Evolutionary conservation across 352 stramenopile species (phyloP).

Genomic region (Blastocystis sp.): DNA sequence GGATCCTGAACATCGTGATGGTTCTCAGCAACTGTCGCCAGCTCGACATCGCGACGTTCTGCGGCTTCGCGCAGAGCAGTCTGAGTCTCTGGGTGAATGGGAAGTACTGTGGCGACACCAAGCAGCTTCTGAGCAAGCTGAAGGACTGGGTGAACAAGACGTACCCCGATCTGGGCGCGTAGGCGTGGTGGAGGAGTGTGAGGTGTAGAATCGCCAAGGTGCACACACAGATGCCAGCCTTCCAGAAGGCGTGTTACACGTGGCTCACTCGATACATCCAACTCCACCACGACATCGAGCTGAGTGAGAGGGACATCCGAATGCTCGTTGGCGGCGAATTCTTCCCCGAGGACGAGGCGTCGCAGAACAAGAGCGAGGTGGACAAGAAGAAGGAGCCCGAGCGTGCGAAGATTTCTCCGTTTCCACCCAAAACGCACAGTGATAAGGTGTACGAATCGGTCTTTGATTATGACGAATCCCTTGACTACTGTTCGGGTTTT

Average conservation of each 20-base stretch:
- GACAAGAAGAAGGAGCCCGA: neutral
- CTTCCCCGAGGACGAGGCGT: neutral
- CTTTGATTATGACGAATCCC: constrained; percentile 11
- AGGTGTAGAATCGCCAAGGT: constrained; percentile 26
- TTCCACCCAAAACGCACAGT: constrained; percentile 10
- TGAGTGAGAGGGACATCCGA: constrained; percentile 9
- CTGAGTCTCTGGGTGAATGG: constrained; percentile 73
- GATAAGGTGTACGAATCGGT: constrained; percentile 28
- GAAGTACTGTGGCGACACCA: constrained; percentile 69
- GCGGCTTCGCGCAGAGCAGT: constrained; percentile 67
- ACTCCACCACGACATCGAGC: neutral
- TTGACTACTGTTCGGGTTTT: constrained; percentile 37
- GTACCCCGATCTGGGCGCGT: constrained; percentile 59
- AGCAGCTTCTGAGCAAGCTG: constrained; percentile 49
- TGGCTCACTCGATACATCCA: constrained; percentile 5
- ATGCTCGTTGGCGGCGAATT: constrained; percentile 42
- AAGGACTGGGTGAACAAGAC: constrained; percentile 58
- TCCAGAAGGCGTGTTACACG: constrained; percentile 50
- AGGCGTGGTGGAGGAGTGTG: neutral
- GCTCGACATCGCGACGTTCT: constrained; percentile 57
- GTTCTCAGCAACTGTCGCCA: constrained; percentile 51
- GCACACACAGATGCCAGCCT: constrained; percentile 11
- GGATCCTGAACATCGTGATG: constrained; percentile 69
- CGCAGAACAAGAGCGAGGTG: neutral
- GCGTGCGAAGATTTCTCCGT: neutral